phyloP scores from a whole-genome alignment of 495 filamentous ascomycete species.

The Aspergillus taichungensis region DNA sequence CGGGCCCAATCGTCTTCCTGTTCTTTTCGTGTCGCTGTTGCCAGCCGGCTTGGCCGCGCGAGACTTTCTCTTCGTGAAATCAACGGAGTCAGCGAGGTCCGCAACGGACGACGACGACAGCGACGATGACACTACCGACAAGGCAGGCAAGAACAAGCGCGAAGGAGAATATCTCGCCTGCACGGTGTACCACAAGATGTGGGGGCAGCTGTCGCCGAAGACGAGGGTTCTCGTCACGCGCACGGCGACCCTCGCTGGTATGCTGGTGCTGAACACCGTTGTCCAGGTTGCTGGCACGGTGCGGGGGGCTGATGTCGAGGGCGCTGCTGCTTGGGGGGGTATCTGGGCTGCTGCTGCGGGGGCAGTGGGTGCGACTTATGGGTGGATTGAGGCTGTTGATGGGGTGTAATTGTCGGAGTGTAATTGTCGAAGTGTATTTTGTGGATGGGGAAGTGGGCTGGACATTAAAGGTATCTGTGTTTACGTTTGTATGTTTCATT shows the following conservation, averaged over 20 bases:
- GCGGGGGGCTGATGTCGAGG: slow-evolving; percentile 55
- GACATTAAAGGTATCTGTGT: not conserved
- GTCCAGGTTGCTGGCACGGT: slow-evolving; percentile 54
- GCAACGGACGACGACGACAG: slow-evolving; percentile 44
- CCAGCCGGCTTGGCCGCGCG: slow-evolving; percentile 59
- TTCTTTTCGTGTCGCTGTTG: slow-evolving; percentile 45
- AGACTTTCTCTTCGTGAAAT: slow-evolving; percentile 68
- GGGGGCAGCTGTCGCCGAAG: slow-evolving; percentile 48
- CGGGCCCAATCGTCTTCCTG: slow-evolving; percentile 38
- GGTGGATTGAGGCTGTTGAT: slow-evolving; percentile 49
- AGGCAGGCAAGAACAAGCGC: slow-evolving; percentile 10
- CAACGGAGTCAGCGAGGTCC: slow-evolving; percentile 36
- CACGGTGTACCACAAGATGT: slow-evolving; percentile 40
- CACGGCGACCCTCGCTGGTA: slow-evolving; percentile 49
- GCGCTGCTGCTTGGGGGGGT: slow-evolving; percentile 58
- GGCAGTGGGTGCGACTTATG: slow-evolving; percentile 49
- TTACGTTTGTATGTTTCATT: not conserved
- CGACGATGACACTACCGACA: slow-evolving; percentile 36
- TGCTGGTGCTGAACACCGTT: slow-evolving; percentile 53
- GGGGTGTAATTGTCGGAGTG: slow-evolving; percentile 30
- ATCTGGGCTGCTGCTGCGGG: slow-evolving; percentile 59
- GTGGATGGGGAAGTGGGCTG: no score
- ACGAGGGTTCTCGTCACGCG: slow-evolving; percentile 57
- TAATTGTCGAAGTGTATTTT: no score
- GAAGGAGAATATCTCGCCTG: slow-evolving; percentile 52